Conservation (phyloP, 2,329 filamentous ascomycete genomes). For the Scedosporium boydii region DNA sequence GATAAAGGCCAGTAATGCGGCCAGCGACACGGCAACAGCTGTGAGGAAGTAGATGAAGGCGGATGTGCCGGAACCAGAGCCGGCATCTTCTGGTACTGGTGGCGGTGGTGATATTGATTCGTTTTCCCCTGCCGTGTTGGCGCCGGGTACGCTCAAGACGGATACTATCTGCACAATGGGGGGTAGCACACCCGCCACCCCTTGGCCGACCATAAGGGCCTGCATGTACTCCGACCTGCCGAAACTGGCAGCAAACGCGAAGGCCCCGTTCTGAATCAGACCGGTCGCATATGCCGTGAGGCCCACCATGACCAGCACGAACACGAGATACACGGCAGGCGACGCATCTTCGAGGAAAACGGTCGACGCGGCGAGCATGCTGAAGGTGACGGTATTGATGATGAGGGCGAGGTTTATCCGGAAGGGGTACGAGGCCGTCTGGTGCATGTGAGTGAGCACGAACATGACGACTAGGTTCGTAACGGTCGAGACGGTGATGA, state of each 20-base stretch:
- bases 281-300: constrained; percentile 71
- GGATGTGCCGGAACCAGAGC: constrained; percentile 43
- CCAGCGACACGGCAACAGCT: constrained; percentile 64
- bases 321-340: constrained; percentile 62
- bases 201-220: constrained; percentile 92
- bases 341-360: constrained; percentile 52
- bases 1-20: constrained; percentile 63
- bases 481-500: constrained; percentile 76
- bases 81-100: neutral
- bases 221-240: constrained; percentile 84
- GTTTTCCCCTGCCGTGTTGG: constrained; percentile 22
- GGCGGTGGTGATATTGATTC: constrained; percentile 6
- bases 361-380: constrained; percentile 72
- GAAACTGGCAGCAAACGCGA: constrained; percentile 83
- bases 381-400: constrained; percentile 70
- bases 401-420: constrained; percentile 71
- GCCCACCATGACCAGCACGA: constrained; percentile 75
- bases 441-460: constrained; percentile 70
- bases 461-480: constrained; percentile 72
- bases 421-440: constrained; percentile 74
- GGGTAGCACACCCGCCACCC: constrained; percentile 81
- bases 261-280: constrained; percentile 86
- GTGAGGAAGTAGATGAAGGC: constrained; percentile 90
- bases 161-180: constrained; percentile 78
- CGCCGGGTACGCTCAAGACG: constrained; percentile 56